Evolutionary conservation across 805 yeast genomes (phyloP).

Genomic region (Metschnikowia koreensis): DNA sequence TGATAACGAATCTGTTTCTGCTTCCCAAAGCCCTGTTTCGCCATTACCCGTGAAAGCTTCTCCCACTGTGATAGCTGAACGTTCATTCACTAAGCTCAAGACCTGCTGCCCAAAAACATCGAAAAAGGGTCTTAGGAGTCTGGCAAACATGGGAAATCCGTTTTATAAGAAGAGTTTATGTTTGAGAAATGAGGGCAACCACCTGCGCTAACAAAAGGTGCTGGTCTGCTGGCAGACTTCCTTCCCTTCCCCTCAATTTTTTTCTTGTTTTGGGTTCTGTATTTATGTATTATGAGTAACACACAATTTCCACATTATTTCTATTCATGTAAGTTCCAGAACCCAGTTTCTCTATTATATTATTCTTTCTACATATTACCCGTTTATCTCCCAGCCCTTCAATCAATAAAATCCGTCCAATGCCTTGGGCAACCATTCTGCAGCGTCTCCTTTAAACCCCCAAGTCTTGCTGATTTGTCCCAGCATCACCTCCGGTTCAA

Average conservation of each 20-base stretch:
- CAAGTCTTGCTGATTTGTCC: conserved; percentile 49
- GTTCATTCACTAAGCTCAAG: background rate
- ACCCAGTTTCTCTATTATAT: no score
- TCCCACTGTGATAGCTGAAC: background rate
- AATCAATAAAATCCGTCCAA: conserved; percentile 28
- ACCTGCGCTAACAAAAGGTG: background rate
- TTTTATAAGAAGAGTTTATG: background rate
- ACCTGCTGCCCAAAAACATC: background rate
- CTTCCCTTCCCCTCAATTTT: no score
- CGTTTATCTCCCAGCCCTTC: background rate
- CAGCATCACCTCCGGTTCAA: conserved; percentile 43
- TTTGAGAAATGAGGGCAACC: background rate
- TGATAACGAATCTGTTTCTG: background rate
- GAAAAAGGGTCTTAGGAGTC: background rate
- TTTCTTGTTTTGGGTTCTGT: background rate
- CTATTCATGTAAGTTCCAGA: no score
- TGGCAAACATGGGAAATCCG: conserved; percentile 1
- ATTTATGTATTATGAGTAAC: background rate
- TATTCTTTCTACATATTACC: background rate
- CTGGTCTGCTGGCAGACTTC: background rate
- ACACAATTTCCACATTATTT: background rate
- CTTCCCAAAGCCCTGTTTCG: background rate
- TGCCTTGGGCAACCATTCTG: conserved; percentile 64
- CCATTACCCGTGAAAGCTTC: background rate
- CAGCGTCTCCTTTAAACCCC: conserved; percentile 82